Conservation (phyloP, 441 rosid genomes). For the Melianthus villosus region DNA sequence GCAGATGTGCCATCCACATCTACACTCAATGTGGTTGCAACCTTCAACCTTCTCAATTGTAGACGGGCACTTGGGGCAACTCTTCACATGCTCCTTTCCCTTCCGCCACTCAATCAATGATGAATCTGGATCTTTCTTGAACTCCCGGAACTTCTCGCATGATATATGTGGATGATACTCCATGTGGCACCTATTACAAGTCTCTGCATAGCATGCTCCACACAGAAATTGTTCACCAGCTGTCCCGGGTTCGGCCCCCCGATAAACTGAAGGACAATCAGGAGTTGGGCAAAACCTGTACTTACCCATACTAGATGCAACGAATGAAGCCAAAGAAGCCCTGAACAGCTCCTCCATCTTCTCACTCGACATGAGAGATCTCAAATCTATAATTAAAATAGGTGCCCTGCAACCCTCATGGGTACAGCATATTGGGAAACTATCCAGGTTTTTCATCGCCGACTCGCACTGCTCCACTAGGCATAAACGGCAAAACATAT, state of each 20-base stretch:
- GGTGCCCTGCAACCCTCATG: conserved; percentile 29
- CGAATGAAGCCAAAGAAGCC: conserved; percentile 51
- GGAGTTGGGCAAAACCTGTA: conserved; percentile 84
- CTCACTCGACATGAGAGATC: conserved; percentile 37
- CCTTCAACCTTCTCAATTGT: conserved; percentile 76
- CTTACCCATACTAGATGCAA: conserved; percentile 41
- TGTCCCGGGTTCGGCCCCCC: conserved; percentile 26
- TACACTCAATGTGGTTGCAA: conserved; percentile 66
- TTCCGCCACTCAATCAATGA: conserved; percentile 65
- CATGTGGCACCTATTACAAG: conserved; percentile 63
- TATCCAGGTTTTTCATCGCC: conserved; percentile 42
- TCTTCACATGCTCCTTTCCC: conserved; percentile 54
- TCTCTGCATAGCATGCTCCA: conserved; percentile 64
- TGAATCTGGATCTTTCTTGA: conserved; percentile 66
- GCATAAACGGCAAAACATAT: conserved; percentile 40
- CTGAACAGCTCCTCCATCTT: conserved; percentile 68
- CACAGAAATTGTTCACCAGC: conserved; percentile 40
- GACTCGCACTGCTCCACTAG: conserved; percentile 71
- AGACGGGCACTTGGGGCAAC: conserved; percentile 48
- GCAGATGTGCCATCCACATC: conserved; percentile 69
- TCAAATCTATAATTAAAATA: conserved; percentile 44
- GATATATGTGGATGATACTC: conserved; percentile 66
- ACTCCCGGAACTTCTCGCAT: conserved; percentile 48
- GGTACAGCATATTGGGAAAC: conserved; percentile 56
- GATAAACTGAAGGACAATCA: conserved; percentile 72